Percentiles rank a stretch among this genome's conserved stretches.
Conservation (phyloP, 1,284 basidiomycete genomes). For the Trametes sp. region DNA sequence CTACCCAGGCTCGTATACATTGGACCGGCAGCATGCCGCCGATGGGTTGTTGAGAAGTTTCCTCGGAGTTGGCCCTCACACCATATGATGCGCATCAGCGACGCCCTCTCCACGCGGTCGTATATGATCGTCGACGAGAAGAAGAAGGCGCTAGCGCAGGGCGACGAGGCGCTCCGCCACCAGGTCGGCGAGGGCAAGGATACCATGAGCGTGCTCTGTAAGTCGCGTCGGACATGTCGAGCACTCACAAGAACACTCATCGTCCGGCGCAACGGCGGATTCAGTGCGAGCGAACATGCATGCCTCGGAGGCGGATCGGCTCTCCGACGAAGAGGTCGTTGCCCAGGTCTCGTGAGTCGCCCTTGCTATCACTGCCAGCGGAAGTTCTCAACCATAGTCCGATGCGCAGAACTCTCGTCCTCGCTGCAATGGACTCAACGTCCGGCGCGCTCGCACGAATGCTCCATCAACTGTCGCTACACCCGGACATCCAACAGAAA, state of each 20-base stretch:
- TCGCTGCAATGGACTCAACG: too few relatives aligned
- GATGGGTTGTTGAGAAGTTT: slow-evolving; percentile 23
- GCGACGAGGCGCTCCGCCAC: slow-evolving; percentile 35
- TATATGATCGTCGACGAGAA: slow-evolving; percentile 33
- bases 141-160: slow-evolving; percentile 32
- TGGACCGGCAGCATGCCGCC: neutral
- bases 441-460: too few relatives aligned
- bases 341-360: slow-evolving; percentile 36
- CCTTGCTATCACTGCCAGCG: neutral
- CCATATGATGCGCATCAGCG: slow-evolving; percentile 26
- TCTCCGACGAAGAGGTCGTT: slow-evolving; percentile 35
- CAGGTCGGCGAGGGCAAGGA: slow-evolving; percentile 39
- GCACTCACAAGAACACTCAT: too few relatives aligned
- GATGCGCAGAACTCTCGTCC: too few relatives aligned
- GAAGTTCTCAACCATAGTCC: neutral
- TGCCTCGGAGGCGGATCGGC: slow-evolving; percentile 30
- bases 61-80: slow-evolving; percentile 28
- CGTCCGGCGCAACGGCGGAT: too few relatives aligned
- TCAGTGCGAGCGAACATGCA: slow-evolving; percentile 34
- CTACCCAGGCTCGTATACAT: neutral
- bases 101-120: slow-evolving; percentile 30
- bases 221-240: slow-evolving; percentile 6
- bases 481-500: too few relatives aligned
- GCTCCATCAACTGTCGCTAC: too few relatives aligned
- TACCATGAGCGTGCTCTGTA: slow-evolving; percentile 40